Evolutionary conservation across 2,329 filamentous ascomycete species (phyloP).

Genomic region (Fusarium sp.): DNA sequence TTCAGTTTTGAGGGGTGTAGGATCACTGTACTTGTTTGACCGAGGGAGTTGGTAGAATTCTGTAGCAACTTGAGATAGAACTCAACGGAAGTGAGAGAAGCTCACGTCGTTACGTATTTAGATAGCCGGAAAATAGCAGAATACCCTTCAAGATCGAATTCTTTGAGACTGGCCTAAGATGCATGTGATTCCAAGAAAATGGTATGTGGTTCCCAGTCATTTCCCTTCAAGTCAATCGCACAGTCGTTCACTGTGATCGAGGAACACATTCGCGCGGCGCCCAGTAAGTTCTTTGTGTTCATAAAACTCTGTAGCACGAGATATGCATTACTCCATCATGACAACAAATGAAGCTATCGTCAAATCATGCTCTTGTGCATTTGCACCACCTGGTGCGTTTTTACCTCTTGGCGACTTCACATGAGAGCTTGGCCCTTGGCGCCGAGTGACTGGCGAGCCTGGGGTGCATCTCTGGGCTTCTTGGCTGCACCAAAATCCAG

Average conservation of each 20-base stretch:
- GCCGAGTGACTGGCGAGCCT: constrained; percentile 29
- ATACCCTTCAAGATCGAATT: not conserved
- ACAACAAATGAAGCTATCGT: constrained; percentile 23
- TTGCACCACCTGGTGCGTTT: constrained; percentile 44
- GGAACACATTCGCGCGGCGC: not conserved
- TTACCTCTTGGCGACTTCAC: constrained; percentile 40
- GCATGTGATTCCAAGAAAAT: not conserved
- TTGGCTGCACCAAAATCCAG: constrained; percentile 38
- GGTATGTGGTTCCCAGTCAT: too few species aligned
- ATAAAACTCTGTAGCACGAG: not conserved
- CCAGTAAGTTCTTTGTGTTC: not conserved
- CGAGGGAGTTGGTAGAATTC: constrained; percentile 8
- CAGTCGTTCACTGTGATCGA: not conserved
- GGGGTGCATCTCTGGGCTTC: constrained; percentile 42
- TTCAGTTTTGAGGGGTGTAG: not conserved
- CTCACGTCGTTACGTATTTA: not conserved
- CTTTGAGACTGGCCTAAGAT: not conserved
- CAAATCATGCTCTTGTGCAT: constrained; percentile 8
- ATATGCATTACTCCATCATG: not conserved
- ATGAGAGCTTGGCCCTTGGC: constrained; percentile 43
- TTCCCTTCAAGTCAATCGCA: not conserved
- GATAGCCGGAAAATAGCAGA: constrained; percentile 3
- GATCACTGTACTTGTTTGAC: constrained; percentile 13
- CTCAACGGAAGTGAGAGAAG: constrained; percentile 5
- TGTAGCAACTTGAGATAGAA: constrained; percentile 22